phyloP scores from a whole-genome alignment of 1,284 basidiomycete species.

The Leccinum pseudoinsigne region DNA sequence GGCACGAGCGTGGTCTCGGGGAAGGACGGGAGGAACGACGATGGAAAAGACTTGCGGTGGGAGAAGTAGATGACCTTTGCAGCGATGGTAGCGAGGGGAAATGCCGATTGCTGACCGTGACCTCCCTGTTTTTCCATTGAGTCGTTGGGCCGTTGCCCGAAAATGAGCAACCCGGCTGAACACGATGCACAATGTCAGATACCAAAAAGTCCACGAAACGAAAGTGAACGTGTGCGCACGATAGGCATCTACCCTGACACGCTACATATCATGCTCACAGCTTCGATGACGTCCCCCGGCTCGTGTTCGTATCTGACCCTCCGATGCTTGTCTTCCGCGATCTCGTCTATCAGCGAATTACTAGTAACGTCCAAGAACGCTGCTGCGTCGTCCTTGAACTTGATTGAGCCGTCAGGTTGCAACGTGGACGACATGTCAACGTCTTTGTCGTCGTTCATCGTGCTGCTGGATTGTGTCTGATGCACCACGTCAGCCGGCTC shows the following conservation, averaged over 20 bases:
- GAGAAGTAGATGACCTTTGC: too few relatives aligned
- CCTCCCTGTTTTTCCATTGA: too few relatives aligned
- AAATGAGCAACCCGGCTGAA: constrained; percentile 84
- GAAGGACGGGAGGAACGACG: too few relatives aligned
- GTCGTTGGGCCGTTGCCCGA: constrained; percentile 50
- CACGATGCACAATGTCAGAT: background rate
- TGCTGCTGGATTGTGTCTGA: constrained; percentile 1
- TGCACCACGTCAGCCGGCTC: constrained; percentile 30
- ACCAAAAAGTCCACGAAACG: constrained; percentile 1
- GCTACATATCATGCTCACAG: constrained; percentile 79
- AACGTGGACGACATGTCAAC: constrained; percentile 16
- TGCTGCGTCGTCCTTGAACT: constrained; percentile 18
- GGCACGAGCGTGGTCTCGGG: too few relatives aligned
- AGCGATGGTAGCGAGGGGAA: too few relatives aligned
- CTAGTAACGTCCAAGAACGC: constrained; percentile 18
- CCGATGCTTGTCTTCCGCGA: constrained; percentile 76
- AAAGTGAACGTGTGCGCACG: constrained; percentile 50
- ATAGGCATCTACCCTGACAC: constrained; percentile 85
- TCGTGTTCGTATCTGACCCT: constrained; percentile 84
- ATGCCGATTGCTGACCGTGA: too few relatives aligned
- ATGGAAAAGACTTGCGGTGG: too few relatives aligned
- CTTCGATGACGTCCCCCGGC: constrained; percentile 89
- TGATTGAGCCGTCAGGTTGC: constrained; percentile 19
- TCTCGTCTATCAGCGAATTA: constrained; percentile 62
- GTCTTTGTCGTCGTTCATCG: constrained; percentile 14